These are phyloP conservation scores for Leccinum pellstonianum DNA, from an alignment of 768 basidiomycete genomes.

Conservation along the genomic window DNA sequence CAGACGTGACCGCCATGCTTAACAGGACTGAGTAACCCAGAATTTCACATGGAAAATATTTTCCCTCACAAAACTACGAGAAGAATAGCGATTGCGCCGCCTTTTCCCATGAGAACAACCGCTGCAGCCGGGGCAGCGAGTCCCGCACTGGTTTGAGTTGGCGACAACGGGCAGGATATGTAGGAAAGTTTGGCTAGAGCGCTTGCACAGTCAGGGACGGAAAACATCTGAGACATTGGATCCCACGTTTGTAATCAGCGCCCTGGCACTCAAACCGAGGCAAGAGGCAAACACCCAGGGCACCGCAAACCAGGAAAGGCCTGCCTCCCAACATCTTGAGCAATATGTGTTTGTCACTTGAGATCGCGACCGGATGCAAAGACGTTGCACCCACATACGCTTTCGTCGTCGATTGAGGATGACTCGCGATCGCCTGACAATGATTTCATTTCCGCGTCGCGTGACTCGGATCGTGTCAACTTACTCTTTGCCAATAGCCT, in stretches of 20 bases:
- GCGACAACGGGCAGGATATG: constrained; percentile 44
- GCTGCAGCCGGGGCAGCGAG: constrained; percentile 48
- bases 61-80: constrained; percentile 41
- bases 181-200: constrained; percentile 49
- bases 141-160: constrained; percentile 41
- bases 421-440: constrained; percentile 47
- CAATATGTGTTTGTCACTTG: neutral
- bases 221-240: neutral
- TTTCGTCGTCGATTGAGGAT: constrained; percentile 49
- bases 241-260: constrained; percentile 33
- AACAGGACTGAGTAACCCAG: neutral
- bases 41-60: neutral
- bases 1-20: constrained; percentile 48
- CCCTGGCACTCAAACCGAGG: constrained; percentile 44
- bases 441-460: neutral
- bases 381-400: constrained; percentile 40
- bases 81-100: constrained; percentile 43
- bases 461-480: neutral
- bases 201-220: neutral
- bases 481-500: constrained; percentile 54
- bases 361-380: no score
- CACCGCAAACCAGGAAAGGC: constrained; percentile 57
- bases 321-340: constrained; percentile 48
- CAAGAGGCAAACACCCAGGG: constrained; percentile 51
- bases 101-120: constrained; percentile 44